Base-by-base conservation (phyloP, 257 asterid species). In the Nemophila menziesii region DNA sequence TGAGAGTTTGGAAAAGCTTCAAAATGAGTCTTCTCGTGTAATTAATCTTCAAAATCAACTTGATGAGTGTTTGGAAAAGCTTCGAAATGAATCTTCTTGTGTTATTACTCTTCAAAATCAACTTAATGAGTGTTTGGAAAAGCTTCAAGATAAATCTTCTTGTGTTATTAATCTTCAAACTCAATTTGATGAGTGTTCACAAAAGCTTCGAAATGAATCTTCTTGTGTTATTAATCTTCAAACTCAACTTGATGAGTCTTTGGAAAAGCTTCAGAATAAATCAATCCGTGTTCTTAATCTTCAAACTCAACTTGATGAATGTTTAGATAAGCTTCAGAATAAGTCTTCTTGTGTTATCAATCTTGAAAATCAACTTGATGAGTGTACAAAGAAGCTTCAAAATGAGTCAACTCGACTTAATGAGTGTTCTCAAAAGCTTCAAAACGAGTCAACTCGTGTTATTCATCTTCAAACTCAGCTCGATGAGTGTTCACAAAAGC, bases 301-400 rank as follows among this genome's bases (percentile, higher is more conserved):
- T 39, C 79, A 73, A 76, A 66, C 59, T 51, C 74, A 65, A 66
- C n/a, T n/a, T n/a, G n/a, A n/a, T n/a, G n/a, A n/a, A n/a, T n/a
- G n/a, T n/a, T n/a, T n/a, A n/a, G n/a, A n/a, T n/a, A n/a, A n/a
- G n/a, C n/a, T n/a, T n/a, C n/a, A n/a, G n/a, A n/a, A n/a, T n/a
- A n/a, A n/a, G n/a, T n/a, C n/a, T n/a, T n/a, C n/a, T n/a, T n/a
- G n/a, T n/a, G n/a, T n/a, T n/a, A n/a, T n/a, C n/a, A n/a, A n/a
- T n/a, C n/a, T n/a, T n/a, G n/a, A n/a, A n/a, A n/a, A n/a, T n/a
- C 78, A 66, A 73, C 76, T 62, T 36, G 70, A 55, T 7, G 57
- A 51, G 53, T 48, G 63, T 8, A 52, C 70, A 44, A 78, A 66
- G 46, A 61, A 68, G 47, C 70, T 78, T 52, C 60, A 63, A 63